Conservation (phyloP, 2,329 filamentous ascomycete species). For the Alternaria gansuensis region DNA sequence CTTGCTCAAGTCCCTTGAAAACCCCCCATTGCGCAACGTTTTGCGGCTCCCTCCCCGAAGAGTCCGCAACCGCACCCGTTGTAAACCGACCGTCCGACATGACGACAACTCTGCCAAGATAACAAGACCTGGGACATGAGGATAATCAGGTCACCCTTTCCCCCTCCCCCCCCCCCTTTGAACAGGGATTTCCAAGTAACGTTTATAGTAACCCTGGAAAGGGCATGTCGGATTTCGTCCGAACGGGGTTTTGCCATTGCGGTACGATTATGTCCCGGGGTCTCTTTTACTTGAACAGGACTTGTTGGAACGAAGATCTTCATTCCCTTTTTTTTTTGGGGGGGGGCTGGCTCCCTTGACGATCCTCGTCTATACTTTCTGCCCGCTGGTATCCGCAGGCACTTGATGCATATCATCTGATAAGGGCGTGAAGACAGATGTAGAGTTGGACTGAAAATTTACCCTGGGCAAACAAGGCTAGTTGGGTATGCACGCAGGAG, state of each 20-base stretch:
- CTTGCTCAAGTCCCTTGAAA: constrained; percentile 1
- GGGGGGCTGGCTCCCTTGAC: neutral
- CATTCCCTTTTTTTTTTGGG: neutral
- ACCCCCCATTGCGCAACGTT: constrained; percentile 1
- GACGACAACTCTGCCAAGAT: constrained; percentile 1
- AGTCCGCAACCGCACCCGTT: constrained; percentile 2
- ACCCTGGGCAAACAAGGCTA: neutral
- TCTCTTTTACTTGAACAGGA: neutral
- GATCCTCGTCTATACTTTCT: constrained; percentile 4
- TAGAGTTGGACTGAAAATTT: neutral
- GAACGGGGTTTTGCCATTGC: constrained; percentile 4
- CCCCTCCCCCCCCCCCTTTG: neutral
- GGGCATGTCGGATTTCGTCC: neutral
- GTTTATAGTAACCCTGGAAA: too few relatives aligned
- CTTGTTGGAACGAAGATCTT: constrained; percentile 7
- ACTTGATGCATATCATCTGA: neutral
- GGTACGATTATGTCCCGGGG: neutral
- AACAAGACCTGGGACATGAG: neutral
- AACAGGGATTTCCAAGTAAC: neutral
- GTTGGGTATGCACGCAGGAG: neutral
- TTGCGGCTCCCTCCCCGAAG: constrained; percentile 5
- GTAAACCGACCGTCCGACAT: neutral
- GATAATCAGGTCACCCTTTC: neutral
- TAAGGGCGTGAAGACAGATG: neutral
- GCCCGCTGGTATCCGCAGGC: neutral